These are phyloP conservation scores for Linum usitatissimum DNA, from an alignment of 345 rosid species.

Conservation along the genomic window DNA sequence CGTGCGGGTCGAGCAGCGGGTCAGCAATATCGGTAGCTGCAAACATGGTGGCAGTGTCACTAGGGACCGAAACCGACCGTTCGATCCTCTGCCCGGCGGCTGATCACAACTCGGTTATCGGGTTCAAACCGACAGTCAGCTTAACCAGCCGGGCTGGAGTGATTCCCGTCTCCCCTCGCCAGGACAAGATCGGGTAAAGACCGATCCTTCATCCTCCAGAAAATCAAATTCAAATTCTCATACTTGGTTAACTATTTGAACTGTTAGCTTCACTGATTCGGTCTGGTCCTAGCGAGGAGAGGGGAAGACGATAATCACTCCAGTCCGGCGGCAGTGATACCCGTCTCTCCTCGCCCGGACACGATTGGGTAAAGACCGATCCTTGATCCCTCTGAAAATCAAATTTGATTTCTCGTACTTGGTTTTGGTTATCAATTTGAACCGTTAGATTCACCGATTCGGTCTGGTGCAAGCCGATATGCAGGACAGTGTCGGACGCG, in stretches of 20 bases:
- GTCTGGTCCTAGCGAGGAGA: slow-evolving; percentile 8
- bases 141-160: slow-evolving; percentile 24
- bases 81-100: slow-evolving; percentile 19
- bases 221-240: no score
- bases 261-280: no score
- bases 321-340: no score
- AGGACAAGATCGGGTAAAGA: slow-evolving; percentile 23
- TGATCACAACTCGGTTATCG: slow-evolving; percentile 18
- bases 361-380: no score
- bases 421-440: no score
- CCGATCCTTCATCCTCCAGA: background rate
- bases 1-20: slow-evolving; percentile 23
- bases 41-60: slow-evolving; percentile 20
- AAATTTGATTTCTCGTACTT: no score
- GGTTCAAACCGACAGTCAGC: slow-evolving; percentile 22
- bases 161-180: slow-evolving; percentile 17
- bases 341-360: no score
- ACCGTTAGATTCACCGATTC: no score
- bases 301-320: no score
- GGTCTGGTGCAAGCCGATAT: slow-evolving; percentile 14
- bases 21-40: slow-evolving; percentile 22
- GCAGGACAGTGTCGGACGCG: slow-evolving; percentile 28
- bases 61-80: slow-evolving; percentile 18
- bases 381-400: no score
- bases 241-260: no score